These are phyloP conservation scores for Mucor indicus DNA, from an alignment of 371 early-diverging fungal species.

Conservation along the genomic window DNA sequence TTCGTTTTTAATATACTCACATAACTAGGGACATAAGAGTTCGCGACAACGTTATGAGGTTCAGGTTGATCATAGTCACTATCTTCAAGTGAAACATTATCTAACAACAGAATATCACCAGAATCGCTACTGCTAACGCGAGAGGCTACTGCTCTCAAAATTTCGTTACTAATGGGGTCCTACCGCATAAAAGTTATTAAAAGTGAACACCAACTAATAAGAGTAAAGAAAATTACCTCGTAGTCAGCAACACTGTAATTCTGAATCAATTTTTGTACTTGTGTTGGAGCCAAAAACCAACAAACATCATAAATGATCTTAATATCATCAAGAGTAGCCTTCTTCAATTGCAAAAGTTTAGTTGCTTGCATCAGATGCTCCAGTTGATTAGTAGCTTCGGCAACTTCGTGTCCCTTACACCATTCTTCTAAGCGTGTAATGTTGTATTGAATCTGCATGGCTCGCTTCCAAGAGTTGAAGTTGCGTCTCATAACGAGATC, in stretches of 20 bases:
- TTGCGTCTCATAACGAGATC: constrained; percentile 90
- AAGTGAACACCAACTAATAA: background rate
- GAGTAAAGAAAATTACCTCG: constrained; percentile 41
- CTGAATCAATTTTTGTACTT: constrained; percentile 92
- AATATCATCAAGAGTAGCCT: constrained; percentile 86
- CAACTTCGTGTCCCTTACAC: constrained; percentile 90
- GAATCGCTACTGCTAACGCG: constrained; percentile 83
- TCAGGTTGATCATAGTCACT: constrained; percentile 62
- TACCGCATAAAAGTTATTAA: background rate
- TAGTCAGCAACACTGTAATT: constrained; percentile 77
- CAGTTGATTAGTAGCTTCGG: constrained; percentile 86
- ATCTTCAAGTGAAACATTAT: constrained; percentile 77
- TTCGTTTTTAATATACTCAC: constrained; percentile 5
- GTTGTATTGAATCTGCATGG: constrained; percentile 98
- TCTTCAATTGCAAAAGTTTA: constrained; percentile 92
- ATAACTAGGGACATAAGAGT: constrained; percentile 53
- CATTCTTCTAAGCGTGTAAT: constrained; percentile 94
- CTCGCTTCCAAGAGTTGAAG: constrained; percentile 86
- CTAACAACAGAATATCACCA: constrained; percentile 83
- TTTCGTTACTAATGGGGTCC: constrained; percentile 54
- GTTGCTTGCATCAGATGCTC: constrained; percentile 94
- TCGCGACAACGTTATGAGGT: constrained; percentile 53
- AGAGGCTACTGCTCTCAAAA: constrained; percentile 86
- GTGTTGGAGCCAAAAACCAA: constrained; percentile 89
- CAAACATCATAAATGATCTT: constrained; percentile 95